Percentiles rank a stretch among this genome's conserved stretches.
Evolutionary conservation across 345 rosid species (phyloP).

Genomic region (Salix caprea): DNA sequence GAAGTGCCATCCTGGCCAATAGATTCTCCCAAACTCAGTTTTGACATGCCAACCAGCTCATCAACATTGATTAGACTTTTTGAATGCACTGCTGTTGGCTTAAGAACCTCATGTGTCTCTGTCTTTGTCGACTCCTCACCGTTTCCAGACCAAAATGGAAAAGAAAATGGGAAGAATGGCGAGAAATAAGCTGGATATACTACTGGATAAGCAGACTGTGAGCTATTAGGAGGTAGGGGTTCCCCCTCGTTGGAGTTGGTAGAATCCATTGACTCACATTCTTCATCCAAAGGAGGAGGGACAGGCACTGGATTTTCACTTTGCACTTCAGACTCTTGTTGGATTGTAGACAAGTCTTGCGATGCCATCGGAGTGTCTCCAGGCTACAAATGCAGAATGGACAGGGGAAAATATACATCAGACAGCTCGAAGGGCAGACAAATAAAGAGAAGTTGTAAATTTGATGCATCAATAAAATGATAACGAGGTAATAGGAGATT

Average conservation of each 20-base stretch:
- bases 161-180: constrained; percentile 35
- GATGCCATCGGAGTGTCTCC: constrained; percentile 50
- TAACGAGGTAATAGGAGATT: background rate
- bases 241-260: constrained; percentile 73
- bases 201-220: constrained; percentile 39
- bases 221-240: constrained; percentile 37
- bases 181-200: constrained; percentile 41
- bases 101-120: constrained; percentile 29
- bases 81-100: constrained; percentile 33
- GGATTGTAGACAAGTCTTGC: constrained; percentile 47
- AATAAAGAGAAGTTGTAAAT: background rate
- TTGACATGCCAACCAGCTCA: constrained; percentile 34
- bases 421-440: background rate
- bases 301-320: constrained; percentile 40
- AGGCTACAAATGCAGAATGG: constrained; percentile 38
- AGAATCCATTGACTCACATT: constrained; percentile 95
- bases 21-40: constrained; percentile 27
- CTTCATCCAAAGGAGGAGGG: constrained; percentile 67
- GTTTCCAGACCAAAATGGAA: constrained; percentile 30
- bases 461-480: background rate
- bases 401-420: background rate
- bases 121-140: constrained; percentile 30
- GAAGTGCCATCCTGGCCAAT: constrained; percentile 21
- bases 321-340: constrained; percentile 39
- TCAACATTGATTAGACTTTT: constrained; percentile 30